A percentile compares a stretch with the other conserved stretches of the same genome.
Conservation (phyloP, 2,329 filamentous ascomycete genomes). For the Zymoseptoria passerinii region DNA sequence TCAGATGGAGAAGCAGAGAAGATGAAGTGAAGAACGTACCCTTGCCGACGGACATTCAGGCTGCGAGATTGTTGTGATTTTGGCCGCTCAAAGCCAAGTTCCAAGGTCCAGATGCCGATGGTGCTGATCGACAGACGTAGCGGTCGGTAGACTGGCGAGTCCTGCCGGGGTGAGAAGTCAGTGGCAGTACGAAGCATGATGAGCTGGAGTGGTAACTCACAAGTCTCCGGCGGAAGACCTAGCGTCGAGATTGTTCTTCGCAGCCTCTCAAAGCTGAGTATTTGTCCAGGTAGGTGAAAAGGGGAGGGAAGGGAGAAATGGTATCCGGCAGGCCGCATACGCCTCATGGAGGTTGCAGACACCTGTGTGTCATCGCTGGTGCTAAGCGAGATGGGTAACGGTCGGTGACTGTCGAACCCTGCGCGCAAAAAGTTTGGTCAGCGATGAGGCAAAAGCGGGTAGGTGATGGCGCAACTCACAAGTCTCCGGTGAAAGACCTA, state of each 20-base stretch:
- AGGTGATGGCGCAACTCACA: background rate
- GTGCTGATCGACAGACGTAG: background rate
- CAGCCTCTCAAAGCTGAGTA: background rate
- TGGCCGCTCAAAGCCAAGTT: background rate
- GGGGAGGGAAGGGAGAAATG: too few species aligned
- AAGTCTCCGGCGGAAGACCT: background rate
- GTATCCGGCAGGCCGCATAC: background rate
- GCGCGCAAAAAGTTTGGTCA: background rate
- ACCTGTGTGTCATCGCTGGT: background rate
- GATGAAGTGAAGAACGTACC: background rate
- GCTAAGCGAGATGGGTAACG: background rate
- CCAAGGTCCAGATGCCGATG: background rate
- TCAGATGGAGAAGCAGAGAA: background rate
- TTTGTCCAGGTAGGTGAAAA: background rate
- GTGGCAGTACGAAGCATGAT: too few species aligned
- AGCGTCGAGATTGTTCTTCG: background rate
- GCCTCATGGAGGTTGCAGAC: background rate
- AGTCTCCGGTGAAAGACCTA: background rate
- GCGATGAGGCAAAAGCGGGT: background rate
- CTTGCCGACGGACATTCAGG: background rate
- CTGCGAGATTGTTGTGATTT: background rate
- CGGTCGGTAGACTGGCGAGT: background rate
- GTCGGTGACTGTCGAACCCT: background rate
- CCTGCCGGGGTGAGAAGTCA: background rate
- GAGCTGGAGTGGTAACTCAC: background rate